phyloP scores from a whole-genome alignment of 768 basidiomycete species.

The Leccinellum rugosiceps region DNA sequence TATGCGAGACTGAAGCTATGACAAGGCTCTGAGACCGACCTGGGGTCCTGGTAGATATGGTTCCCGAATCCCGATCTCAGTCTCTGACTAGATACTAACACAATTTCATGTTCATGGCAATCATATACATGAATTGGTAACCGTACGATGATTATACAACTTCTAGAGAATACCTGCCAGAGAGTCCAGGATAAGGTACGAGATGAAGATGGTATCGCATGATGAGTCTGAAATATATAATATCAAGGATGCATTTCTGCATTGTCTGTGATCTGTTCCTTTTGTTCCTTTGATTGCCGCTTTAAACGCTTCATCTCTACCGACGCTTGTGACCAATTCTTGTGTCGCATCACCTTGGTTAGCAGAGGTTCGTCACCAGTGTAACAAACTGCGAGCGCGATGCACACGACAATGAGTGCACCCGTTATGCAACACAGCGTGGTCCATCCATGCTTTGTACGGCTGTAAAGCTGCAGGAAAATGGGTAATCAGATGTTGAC shows the following conservation, averaged over 20 bases:
- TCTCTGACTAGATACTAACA: not conserved
- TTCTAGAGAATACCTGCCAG: conserved; percentile 2
- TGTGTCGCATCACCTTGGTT: conserved; percentile 22
- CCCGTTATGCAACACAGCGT: conserved; percentile 50
- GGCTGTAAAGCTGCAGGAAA: conserved; percentile 53
- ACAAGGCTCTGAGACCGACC: not conserved
- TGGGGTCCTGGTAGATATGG: not conserved
- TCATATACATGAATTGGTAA: conserved; percentile 6
- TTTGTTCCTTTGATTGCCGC: not conserved
- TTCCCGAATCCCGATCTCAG: not conserved
- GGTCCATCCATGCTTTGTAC: conserved; percentile 55
- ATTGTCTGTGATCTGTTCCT: conserved; percentile 1
- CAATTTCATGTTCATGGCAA: not conserved
- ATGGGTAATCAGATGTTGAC: not conserved
- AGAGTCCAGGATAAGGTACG: conserved; percentile 8
- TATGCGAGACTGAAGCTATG: not conserved
- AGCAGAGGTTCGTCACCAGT: conserved; percentile 49
- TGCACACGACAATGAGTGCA: conserved; percentile 38
- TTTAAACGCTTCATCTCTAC: conserved; percentile 11
- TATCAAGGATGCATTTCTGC: conserved; percentile 1
- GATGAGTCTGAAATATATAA: conserved; percentile 3
- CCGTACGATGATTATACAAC: conserved; percentile 15
- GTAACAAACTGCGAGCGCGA: conserved; percentile 41
- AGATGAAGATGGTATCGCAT: not conserved
- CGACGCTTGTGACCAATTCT: conserved; percentile 9